Percentiles rank a stretch among this genome's conserved stretches.
Evolutionary conservation across 371 early-diverging fungal species (phyloP).

Genomic region (Coemansia sp.): DNA sequence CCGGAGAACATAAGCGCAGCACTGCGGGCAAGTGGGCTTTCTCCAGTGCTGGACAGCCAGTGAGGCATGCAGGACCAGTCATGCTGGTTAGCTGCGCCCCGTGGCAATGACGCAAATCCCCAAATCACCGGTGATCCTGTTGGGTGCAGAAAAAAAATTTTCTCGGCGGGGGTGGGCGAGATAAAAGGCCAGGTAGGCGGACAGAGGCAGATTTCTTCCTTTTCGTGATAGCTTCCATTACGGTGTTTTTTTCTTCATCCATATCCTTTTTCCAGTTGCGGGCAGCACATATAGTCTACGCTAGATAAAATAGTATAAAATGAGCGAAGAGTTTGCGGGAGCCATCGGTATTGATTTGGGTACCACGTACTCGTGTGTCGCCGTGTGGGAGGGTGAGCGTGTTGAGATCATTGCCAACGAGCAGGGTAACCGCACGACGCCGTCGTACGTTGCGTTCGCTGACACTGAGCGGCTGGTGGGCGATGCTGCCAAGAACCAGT

Average conservation of each 20-base stretch:
- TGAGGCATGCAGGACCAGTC: not conserved
- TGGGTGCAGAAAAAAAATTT: constrained; percentile 37
- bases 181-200: not conserved
- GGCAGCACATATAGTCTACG: not conserved
- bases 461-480: constrained; percentile 90
- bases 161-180: constrained; percentile 7
- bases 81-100: not conserved
- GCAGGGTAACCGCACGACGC: constrained; percentile 97
- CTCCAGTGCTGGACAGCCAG: not conserved
- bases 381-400: constrained; percentile 96
- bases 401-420: constrained; percentile 98
- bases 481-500: constrained; percentile 94
- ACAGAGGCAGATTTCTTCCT: not conserved
- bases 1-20: not conserved
- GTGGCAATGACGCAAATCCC: not conserved
- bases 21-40: not conserved
- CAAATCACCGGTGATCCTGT: constrained; percentile 21
- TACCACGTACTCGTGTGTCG: constrained; percentile 99
- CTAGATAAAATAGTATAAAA: constrained; percentile 9
- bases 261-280: constrained; percentile 13
- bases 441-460: constrained; percentile 93
- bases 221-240: not conserved
- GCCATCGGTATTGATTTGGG: constrained; percentile 96
- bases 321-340: constrained; percentile 53
- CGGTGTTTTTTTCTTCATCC: constrained; percentile 9